Evolutionary conservation across 2,329 filamentous ascomycete species (phyloP).

Genomic region (Fusarium multiceps): DNA sequence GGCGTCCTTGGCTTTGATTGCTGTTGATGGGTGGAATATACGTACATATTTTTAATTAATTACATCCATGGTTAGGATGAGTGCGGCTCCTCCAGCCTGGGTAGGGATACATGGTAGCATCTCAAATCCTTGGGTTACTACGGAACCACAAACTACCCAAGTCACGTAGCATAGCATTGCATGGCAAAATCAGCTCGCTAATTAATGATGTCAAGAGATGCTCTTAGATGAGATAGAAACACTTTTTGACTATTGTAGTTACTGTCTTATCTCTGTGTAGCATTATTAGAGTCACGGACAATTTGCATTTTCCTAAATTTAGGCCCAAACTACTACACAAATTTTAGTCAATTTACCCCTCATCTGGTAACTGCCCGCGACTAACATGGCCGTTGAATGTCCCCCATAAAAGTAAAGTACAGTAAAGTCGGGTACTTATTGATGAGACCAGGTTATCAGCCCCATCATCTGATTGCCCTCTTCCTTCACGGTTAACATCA

Average conservation of each 20-base stretch:
- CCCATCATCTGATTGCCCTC: slow-evolving; percentile 3
- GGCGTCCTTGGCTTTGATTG: slow-evolving; percentile 7
- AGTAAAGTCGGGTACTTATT: background rate
- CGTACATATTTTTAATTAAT: slow-evolving; percentile 20
- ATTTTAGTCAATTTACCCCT: slow-evolving; percentile 31
- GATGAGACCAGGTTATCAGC: background rate
- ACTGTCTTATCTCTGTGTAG: background rate
- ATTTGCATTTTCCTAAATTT: slow-evolving; percentile 19
- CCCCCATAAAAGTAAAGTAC: slow-evolving; percentile 2
- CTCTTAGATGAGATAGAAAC: background rate
- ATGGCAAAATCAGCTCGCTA: background rate
- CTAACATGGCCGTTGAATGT: slow-evolving; percentile 17
- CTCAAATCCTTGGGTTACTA: slow-evolving; percentile 1
- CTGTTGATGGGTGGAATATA: slow-evolving; percentile 10
- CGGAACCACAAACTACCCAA: background rate
- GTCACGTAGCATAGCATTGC: background rate
- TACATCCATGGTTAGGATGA: slow-evolving; percentile 13
- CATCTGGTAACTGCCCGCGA: slow-evolving; percentile 23
- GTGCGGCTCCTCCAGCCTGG: slow-evolving; percentile 33
- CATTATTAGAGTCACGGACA: background rate
- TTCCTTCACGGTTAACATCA: background rate
- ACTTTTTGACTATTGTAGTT: background rate
- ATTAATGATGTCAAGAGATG: slow-evolving; percentile 1
- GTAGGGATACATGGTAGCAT: slow-evolving; percentile 1
- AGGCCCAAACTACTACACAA: slow-evolving; percentile 9